Conservation (phyloP, 2,329 filamentous ascomycete species). For the Mollisia scopiformis region DNA sequence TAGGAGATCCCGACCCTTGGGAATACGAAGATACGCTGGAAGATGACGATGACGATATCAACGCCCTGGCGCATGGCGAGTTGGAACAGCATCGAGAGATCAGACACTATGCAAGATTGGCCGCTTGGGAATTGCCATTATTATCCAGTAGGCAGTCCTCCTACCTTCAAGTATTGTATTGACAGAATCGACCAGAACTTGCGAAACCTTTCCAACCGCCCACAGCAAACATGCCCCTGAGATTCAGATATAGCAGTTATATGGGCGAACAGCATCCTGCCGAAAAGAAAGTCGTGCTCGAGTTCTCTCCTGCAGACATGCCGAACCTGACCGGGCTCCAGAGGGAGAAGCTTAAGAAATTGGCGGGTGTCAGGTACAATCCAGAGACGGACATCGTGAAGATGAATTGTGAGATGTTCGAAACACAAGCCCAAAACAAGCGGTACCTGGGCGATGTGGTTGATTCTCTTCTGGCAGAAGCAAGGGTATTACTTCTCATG, state of each 20-base stretch:
- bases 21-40: slow-evolving; percentile 42
- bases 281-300: slow-evolving; percentile 89
- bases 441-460: slow-evolving; percentile 85
- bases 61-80: slow-evolving; percentile 80
- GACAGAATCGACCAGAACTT: slow-evolving; percentile 54
- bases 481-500: slow-evolving; percentile 54
- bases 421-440: slow-evolving; percentile 94
- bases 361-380: slow-evolving; percentile 85
- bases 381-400: slow-evolving; percentile 79
- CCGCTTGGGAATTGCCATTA: slow-evolving; percentile 95
- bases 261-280: slow-evolving; percentile 93
- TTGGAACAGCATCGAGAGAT: slow-evolving; percentile 87
- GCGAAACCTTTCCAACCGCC: slow-evolving; percentile 81
- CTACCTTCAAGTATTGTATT: neutral
- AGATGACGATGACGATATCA: slow-evolving; percentile 83
- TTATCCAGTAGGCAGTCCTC: slow-evolving; percentile 71
- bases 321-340: slow-evolving; percentile 67
- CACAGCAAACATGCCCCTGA: slow-evolving; percentile 68
- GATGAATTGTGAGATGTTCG: slow-evolving; percentile 89
- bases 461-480: slow-evolving; percentile 71
- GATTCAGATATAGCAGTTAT: slow-evolving; percentile 97
- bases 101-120: slow-evolving; percentile 83
- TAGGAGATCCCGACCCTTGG: slow-evolving; percentile 34
- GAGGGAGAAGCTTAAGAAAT: slow-evolving; percentile 81
- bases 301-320: slow-evolving; percentile 79